These are phyloP conservation scores for Aspergillus felis DNA, from an alignment of 2,329 filamentous ascomycete species.

Conservation along the genomic window DNA sequence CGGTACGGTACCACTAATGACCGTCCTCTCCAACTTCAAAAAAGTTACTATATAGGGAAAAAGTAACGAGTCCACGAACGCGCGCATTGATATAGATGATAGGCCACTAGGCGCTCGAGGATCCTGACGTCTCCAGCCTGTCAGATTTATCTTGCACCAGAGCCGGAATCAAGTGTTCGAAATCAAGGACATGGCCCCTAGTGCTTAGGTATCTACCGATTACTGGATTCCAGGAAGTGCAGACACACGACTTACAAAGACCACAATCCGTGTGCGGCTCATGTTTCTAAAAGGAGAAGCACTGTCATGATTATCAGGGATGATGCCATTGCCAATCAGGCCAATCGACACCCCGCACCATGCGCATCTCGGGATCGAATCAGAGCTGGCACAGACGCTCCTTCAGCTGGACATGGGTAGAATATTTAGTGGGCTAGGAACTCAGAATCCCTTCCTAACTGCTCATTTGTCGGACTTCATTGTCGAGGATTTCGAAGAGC, in stretches of 20 bases:
- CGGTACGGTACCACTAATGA: not conserved
- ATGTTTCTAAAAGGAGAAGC: slow-evolving; percentile 1
- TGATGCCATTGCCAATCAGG: slow-evolving; percentile 4
- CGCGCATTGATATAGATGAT: not conserved
- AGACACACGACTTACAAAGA: not conserved
- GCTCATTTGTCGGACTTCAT: not conserved
- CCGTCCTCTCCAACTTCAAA: not conserved
- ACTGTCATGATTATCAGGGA: slow-evolving; percentile 1
- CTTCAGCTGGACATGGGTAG: slow-evolving; percentile 15
- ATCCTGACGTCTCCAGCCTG: not conserved
- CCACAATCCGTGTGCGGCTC: slow-evolving; percentile 1
- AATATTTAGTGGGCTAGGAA: slow-evolving; percentile 3
- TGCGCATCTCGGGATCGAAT: slow-evolving; percentile 8
- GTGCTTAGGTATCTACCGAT: slow-evolving; percentile 1
- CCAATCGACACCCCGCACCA: slow-evolving; percentile 9
- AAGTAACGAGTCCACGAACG: not conserved
- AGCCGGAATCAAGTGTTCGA: not conserved
- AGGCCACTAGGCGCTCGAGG: not conserved
- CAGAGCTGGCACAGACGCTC: not conserved
- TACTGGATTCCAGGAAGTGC: not conserved
- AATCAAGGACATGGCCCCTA: not conserved
- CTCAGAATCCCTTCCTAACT: not conserved
- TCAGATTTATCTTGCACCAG: not conserved
- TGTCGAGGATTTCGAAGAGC: not conserved
- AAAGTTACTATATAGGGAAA: not conserved